Evolutionary conservation across 768 basidiomycete species (phyloP), one percentile per base, ranked within the genome.

Genomic region (Suillus occidentalis): DNA sequence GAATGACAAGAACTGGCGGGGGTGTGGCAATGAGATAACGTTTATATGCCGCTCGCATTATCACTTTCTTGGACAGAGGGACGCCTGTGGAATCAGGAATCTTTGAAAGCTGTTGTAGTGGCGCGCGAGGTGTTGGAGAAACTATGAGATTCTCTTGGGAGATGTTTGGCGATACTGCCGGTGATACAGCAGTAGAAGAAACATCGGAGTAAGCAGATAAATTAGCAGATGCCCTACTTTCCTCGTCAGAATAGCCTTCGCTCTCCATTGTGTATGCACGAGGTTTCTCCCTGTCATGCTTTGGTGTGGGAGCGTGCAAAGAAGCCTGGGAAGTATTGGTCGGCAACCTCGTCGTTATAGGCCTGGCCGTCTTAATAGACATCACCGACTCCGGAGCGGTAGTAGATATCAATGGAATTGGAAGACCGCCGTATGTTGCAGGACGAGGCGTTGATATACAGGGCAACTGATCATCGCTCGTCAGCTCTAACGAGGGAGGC

Each of bases 1-100:
- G 96, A 65, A 98, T 85, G 60, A 96, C 92, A 63, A 98, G 86
- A 39, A 97, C 84, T 0, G 95, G 93, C 0, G 96, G 96, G 2
- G 91, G 89, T 0, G 82, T 83, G 18, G 89, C 86, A 74, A 99
- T 92, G 65, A 99, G 88, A 77, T 97, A 99, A 14, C 96, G 91
- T 77, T 99, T 99, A 80, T 94, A 95, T 5, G 94, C 94, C 1
- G 92, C 84, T 2, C 93, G 87, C 78, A 91, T 83, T 56, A 97
- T 82, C 59, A 88, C 88, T 40, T 91, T 92, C 65, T 83, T 81
- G 22, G 77, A 76, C 42, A 76, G 79, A 18, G 81, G 79, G 3
- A 82, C 67, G 0, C 72, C 72, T 0, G 72, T 68, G 10, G 68
- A 64, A 43, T 69, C 86, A 83, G 10, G 72, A 66, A 61, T 77